Evolutionary conservation across 169 alveolate species (phyloP).

Genomic region (Besnoitia besnoiti): DNA sequence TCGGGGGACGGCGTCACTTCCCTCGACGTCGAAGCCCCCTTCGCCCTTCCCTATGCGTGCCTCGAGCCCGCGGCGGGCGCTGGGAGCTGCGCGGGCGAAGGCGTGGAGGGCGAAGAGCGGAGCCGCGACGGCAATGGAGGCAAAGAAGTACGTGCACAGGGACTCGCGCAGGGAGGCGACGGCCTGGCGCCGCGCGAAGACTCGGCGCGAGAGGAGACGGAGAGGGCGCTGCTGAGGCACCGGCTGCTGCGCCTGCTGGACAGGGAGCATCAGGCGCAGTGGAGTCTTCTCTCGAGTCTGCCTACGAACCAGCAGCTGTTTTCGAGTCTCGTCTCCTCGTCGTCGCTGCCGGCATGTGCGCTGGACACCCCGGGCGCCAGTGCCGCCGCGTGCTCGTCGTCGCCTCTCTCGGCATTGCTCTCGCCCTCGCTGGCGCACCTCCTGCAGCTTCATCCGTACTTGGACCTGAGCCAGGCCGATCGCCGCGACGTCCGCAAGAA

Average conservation of each 20-base stretch:
- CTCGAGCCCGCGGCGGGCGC: no score
- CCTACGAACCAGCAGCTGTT: conserved; percentile 11
- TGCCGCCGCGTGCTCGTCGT: background rate
- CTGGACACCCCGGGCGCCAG: background rate
- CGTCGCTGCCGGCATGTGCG: background rate
- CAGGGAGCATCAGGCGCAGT: background rate
- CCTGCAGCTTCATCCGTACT: conserved; percentile 11
- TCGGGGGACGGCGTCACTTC: background rate
- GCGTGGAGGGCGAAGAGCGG: background rate
- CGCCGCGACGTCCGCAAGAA: background rate
- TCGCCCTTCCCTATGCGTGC: no score
- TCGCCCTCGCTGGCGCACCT: background rate
- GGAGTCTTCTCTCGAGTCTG: background rate
- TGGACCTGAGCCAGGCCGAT: background rate
- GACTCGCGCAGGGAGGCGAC: background rate
- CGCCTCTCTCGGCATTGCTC: background rate
- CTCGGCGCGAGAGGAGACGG: no score
- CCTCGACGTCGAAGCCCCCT: background rate
- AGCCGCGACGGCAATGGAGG: background rate
- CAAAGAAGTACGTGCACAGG: background rate
- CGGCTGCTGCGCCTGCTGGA: background rate
- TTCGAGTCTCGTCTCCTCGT: background rate
- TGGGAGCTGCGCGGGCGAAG: background rate
- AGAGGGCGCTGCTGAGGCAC: background rate
- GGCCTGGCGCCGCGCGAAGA: no score